Conservation (phyloP, 2,329 filamentous ascomycete species). For the Ascochyta lentis region DNA sequence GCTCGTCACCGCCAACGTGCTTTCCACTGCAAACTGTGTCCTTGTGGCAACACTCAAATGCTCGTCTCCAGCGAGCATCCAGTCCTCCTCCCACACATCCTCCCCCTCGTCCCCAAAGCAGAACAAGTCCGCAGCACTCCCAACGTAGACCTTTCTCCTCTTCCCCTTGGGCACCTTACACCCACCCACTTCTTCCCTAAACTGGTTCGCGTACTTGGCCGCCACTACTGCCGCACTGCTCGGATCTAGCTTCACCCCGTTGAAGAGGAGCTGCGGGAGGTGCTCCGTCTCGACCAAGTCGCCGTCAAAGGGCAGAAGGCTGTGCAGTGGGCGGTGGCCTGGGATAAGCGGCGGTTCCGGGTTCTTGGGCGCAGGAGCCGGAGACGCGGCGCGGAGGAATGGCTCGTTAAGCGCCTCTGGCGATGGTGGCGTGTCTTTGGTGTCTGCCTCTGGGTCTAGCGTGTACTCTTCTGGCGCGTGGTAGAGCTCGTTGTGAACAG, state of each 20-base stretch:
- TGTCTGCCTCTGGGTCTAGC: constrained; percentile 9
- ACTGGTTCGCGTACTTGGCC: constrained; percentile 62
- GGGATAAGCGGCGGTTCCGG: constrained; percentile 57
- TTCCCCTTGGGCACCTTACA: constrained; percentile 58
- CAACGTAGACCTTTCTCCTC: constrained; percentile 43
- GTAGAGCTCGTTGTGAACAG: constrained; percentile 78
- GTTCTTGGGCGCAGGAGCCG: constrained; percentile 19
- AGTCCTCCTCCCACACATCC: constrained; percentile 41
- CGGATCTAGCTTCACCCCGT: constrained; percentile 60
- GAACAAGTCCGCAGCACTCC: constrained; percentile 68
- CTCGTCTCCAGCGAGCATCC: constrained; percentile 7
- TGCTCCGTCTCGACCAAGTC: constrained; percentile 56
- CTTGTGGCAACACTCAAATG: background rate
- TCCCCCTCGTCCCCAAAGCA: constrained; percentile 58
- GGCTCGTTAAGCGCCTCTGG: constrained; percentile 34
- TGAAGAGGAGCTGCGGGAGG: constrained; percentile 69
- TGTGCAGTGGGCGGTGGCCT: constrained; percentile 55
- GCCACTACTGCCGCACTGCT: constrained; percentile 55
- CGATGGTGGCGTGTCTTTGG: constrained; percentile 1
- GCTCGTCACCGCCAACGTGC: too few species aligned
- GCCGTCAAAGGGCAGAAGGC: constrained; percentile 56
- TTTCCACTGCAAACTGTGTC: background rate
- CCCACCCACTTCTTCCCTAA: constrained; percentile 70
- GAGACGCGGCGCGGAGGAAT: constrained; percentile 52
- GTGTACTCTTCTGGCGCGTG: constrained; percentile 72